phyloP scores from a whole-genome alignment of 2,329 filamentous ascomycete species.

The Penicillium corylophilum region DNA sequence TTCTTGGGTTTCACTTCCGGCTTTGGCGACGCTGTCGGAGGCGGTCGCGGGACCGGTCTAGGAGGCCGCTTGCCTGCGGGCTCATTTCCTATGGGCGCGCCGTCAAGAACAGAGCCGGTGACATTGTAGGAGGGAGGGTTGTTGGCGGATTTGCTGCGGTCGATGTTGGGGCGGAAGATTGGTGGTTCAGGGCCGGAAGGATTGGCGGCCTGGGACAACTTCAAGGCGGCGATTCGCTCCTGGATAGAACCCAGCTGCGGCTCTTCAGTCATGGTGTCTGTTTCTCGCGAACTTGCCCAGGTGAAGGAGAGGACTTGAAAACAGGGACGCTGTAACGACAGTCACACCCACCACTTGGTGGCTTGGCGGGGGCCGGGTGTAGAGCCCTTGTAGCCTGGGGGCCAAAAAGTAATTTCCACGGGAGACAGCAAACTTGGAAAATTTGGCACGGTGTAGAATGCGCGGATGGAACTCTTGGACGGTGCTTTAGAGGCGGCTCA shows the following conservation, averaged over 20 bases:
- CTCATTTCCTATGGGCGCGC: conserved; percentile 30
- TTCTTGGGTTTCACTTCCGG: conserved; percentile 31
- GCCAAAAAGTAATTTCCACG: background rate
- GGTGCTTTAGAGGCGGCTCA: background rate
- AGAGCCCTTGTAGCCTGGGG: conserved; percentile 3
- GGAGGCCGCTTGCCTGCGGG: conserved; percentile 23
- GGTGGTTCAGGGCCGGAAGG: conserved; percentile 30
- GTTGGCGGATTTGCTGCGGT: conserved; percentile 35
- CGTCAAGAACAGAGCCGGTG: conserved; percentile 29
- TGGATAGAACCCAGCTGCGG: conserved; percentile 45
- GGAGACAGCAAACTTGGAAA: background rate
- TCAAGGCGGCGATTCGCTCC: conserved; percentile 47
- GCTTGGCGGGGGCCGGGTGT: conserved; percentile 19
- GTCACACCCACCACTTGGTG: conserved; percentile 18
- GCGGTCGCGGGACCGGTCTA: conserved; percentile 27
- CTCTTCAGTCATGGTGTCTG: conserved; percentile 41
- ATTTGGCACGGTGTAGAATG: background rate
- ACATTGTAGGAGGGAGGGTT: conserved; percentile 34
- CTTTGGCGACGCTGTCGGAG: conserved; percentile 17
- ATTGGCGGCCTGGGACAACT: conserved; percentile 43
- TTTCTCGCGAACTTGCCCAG: background rate
- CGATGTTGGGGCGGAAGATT: conserved; percentile 23
- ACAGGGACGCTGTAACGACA: conserved; percentile 24
- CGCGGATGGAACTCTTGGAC: too few relatives aligned
- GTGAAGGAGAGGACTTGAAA: conserved; percentile 1